Base-by-base conservation (phyloP, 257 asterid genomes). In the Ilex aquifolium region DNA sequence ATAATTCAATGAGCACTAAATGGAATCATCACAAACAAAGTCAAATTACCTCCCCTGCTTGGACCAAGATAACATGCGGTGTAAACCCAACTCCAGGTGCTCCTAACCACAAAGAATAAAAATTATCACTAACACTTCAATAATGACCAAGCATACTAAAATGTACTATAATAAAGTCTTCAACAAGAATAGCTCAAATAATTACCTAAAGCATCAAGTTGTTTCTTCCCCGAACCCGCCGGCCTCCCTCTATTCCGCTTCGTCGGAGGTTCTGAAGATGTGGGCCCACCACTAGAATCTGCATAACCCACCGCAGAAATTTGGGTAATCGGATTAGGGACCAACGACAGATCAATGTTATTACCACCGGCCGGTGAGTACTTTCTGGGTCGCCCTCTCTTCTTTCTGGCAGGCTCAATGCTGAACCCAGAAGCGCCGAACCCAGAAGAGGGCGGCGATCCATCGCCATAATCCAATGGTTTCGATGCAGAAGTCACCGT, bases 331-430 rank as follows among this genome's bases (percentile, higher is more conserved):
- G 94, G 74, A 10, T 90, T 80, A 15, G 92, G 83, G 2, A 96
- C 82, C 21, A 90, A 85, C 4, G 87, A 90, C 3, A 90, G 75
- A 2, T 87, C 93, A 69, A 89, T 36, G 8, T 36, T 36, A 36
- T 36, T 89, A 85, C 83, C 77, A 75, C 78, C 80, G 44, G 86
- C 95, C 2, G 92, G 94, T 1, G 96, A 84, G 70, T 84, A 86
- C 68, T 89, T 89, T 67, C 97, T 86, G 2, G 97, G 97, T 31
- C 97, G 76, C 12, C 97, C 97, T 69, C 97, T 74, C 61, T 86
- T 89, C 81, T 87, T 89, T 64, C 79, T 85, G 27, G 88, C 76
- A 8, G 86, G 81, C 76, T 86, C 95, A 44, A 76, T 64, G 80
- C 50, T 73, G 71, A 74, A 80, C 6, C 70, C 86, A 14, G 54